Conservation (phyloP, 2,329 filamentous ascomycete genomes). For the Ophiostoma sp. region DNA sequence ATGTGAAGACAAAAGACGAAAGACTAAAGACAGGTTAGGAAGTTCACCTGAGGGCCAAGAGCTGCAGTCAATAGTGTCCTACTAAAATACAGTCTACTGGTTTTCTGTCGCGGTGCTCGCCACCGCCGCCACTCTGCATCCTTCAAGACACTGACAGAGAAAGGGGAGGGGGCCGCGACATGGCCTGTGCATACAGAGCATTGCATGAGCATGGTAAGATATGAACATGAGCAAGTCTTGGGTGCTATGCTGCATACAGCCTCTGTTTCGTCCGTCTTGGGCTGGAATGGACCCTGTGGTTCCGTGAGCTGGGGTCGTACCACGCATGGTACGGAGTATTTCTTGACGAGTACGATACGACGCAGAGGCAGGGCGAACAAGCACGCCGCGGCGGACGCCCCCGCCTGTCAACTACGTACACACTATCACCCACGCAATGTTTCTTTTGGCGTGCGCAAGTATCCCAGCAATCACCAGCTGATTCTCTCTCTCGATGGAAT, state of each 20-base stretch:
- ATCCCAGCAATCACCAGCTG: too few species aligned
- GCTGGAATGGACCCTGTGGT: conserved; percentile 11
- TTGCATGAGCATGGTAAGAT: background rate
- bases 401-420: conserved; percentile 6
- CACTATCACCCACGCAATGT: background rate
- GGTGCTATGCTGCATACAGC: background rate
- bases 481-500: background rate
- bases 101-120: conserved; percentile 10
- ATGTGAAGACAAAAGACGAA: too few species aligned
- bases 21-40: too few species aligned
- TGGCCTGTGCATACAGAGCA: background rate
- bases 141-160: background rate
- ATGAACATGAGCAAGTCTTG: background rate
- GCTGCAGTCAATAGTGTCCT: background rate
- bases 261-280: too few species aligned
- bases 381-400: background rate
- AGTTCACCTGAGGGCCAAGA: background rate
- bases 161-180: background rate
- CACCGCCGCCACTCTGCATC: conserved; percentile 1
- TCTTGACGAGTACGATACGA: background rate
- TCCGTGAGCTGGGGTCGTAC: background rate
- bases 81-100: background rate
- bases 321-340: background rate
- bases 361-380: background rate
- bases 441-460: too few species aligned